Conservation (phyloP, 148 eudicot species). For the Vaccinium darrowii region DNA sequence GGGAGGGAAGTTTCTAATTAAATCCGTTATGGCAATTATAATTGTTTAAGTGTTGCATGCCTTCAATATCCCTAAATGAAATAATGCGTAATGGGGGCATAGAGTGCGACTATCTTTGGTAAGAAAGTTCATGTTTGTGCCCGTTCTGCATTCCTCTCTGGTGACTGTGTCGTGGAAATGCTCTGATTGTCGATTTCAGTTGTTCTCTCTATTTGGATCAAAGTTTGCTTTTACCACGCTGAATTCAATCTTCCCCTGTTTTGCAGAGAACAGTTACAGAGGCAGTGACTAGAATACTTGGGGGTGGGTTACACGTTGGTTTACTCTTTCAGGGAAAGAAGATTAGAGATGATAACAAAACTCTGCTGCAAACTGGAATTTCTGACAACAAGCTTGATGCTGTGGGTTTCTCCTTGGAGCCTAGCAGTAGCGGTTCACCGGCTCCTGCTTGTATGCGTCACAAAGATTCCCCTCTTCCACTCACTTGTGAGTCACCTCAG, state of each 20-base stretch:
- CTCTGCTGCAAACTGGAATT: slow-evolving; percentile 76
- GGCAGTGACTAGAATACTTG: slow-evolving; percentile 76
- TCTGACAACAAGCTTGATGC: slow-evolving; percentile 61
- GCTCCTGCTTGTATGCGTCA: slow-evolving; percentile 30
- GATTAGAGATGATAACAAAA: slow-evolving; percentile 81
- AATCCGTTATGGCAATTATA: not conserved
- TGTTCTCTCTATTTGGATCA: not conserved
- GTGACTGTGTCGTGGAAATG: not conserved
- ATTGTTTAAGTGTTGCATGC: not conserved
- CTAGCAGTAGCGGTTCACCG: slow-evolving; percentile 44
- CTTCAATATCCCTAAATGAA: not conserved
- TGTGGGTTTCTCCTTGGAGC: slow-evolving; percentile 82
- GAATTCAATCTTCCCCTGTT: not conserved
- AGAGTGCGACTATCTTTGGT: not conserved
- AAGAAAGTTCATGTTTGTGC: not conserved
- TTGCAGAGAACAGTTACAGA: slow-evolving; percentile 86
- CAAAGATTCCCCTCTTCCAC: slow-evolving; percentile 43
- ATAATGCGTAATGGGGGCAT: not conserved
- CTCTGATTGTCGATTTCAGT: not conserved
- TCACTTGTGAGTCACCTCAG: slow-evolving; percentile 34
- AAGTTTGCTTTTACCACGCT: not conserved
- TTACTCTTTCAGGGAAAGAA: slow-evolving; percentile 82
- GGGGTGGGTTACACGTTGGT: slow-evolving; percentile 79
- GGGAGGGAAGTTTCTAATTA: not conserved
- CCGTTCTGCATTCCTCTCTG: slow-evolving; percentile 2